Percentiles rank a stretch among this genome's conserved stretches.
Conservation (phyloP, 805 yeast genomes). For the Wickerhamomyces queroliae region DNA sequence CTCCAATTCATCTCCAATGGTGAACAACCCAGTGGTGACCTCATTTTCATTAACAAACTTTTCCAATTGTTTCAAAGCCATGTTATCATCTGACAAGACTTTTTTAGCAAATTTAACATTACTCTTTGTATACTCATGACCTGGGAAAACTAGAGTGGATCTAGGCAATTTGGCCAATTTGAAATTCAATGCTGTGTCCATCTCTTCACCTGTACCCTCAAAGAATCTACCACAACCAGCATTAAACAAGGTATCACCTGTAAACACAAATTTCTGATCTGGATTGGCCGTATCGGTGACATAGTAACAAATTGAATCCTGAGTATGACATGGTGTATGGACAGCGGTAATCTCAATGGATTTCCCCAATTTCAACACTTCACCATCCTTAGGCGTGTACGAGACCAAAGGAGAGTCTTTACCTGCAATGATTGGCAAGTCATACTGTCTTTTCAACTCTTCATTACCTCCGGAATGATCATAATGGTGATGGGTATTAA, state of each 20-base stretch:
- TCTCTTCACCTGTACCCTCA: constrained; percentile 81
- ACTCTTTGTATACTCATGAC: constrained; percentile 90
- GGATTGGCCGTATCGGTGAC: constrained; percentile 54
- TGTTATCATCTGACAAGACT: constrained; percentile 31
- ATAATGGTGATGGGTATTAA: constrained; percentile 93
- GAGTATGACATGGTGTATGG: constrained; percentile 97
- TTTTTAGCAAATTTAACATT: constrained; percentile 75
- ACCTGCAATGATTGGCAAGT: constrained; percentile 76
- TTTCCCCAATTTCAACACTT: constrained; percentile 57
- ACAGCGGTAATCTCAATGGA: constrained; percentile 66
- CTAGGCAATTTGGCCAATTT: constrained; percentile 56
- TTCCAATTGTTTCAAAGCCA: constrained; percentile 50
- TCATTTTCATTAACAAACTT: constrained; percentile 50
- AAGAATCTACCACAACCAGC: constrained; percentile 97
- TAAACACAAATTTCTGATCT: constrained; percentile 70
- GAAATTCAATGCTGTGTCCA: constrained; percentile 64
- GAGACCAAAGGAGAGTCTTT: constrained; percentile 70
- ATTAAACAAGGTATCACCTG: constrained; percentile 92
- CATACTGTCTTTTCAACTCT: constrained; percentile 22
- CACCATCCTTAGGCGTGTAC: constrained; percentile 61
- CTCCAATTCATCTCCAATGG: constrained; percentile 73
- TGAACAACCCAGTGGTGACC: constrained; percentile 78
- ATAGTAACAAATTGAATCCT: constrained; percentile 88
- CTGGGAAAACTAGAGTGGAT: constrained; percentile 78
- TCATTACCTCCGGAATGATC: constrained; percentile 92